phyloP scores from a whole-genome alignment of 805 yeast species.

The Isabelozyma rhagii region DNA sequence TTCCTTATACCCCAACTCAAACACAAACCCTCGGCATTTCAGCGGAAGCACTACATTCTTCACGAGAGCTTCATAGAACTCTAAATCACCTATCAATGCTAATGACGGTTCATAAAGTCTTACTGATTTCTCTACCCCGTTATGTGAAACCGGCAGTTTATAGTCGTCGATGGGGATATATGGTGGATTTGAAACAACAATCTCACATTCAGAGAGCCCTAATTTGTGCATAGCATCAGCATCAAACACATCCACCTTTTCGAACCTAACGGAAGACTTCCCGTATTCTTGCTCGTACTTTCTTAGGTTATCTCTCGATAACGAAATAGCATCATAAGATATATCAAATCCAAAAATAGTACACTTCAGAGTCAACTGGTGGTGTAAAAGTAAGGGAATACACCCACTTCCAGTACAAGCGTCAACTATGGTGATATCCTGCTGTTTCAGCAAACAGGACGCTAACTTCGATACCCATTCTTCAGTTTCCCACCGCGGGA shows the following conservation, averaged over 20 bases:
- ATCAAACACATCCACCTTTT: constrained; percentile 12
- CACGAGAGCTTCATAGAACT: constrained; percentile 62
- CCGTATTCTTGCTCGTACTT: background rate
- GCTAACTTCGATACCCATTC: constrained; percentile 67
- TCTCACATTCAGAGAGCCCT: constrained; percentile 27
- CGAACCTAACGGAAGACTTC: constrained; percentile 5
- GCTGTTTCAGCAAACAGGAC: constrained; percentile 1
- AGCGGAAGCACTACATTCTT: constrained; percentile 38
- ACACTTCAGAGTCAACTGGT: constrained; percentile 9
- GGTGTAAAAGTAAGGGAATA: constrained; percentile 54
- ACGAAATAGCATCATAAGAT: constrained; percentile 47
- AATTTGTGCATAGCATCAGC: constrained; percentile 2
- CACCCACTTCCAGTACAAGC: constrained; percentile 91
- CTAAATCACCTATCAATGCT: constrained; percentile 78
- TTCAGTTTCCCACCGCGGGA: constrained; percentile 95
- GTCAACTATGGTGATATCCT: constrained; percentile 47
- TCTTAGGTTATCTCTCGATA: constrained; percentile 47
- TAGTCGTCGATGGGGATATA: constrained; percentile 59
- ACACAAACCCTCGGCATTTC: constrained; percentile 57
- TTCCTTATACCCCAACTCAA: constrained; percentile 65
- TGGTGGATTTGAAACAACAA: constrained; percentile 89
- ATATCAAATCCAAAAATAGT: constrained; percentile 53
- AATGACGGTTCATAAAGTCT: constrained; percentile 65
- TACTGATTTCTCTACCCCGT: constrained; percentile 64
- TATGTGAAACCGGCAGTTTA: constrained; percentile 18